Evolutionary conservation across 2,329 filamentous ascomycete species (phyloP).

Genomic region (Dothideomycetidae sp.): DNA sequence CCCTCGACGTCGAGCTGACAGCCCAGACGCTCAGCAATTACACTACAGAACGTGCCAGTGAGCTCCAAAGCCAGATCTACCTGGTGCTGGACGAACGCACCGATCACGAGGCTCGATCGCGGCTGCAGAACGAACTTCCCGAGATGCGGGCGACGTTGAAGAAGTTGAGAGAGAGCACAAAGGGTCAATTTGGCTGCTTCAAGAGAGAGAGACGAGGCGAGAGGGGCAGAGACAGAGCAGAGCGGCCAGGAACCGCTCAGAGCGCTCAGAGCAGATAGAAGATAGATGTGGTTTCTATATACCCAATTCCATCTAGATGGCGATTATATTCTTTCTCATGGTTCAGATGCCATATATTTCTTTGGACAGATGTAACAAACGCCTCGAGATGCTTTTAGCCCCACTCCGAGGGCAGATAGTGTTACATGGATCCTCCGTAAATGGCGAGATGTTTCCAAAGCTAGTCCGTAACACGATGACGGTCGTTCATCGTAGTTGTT

Average conservation of each 20-base stretch:
- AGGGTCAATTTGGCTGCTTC: constrained; percentile 54
- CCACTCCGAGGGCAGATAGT: too few species aligned
- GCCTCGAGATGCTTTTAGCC: too few species aligned
- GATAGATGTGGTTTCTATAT: too few species aligned
- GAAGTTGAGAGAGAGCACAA: constrained; percentile 63
- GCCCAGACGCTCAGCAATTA: constrained; percentile 86
- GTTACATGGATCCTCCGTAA: too few species aligned
- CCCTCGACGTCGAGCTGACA: constrained; percentile 91
- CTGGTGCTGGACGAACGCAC: constrained; percentile 79
- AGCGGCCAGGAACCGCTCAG: neutral
- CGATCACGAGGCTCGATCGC: constrained; percentile 67
- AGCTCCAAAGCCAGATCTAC: constrained; percentile 82
- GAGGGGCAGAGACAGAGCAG: constrained; percentile 9
- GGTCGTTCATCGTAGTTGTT: too few species aligned
- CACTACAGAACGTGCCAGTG: constrained; percentile 66
- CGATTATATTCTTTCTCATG: too few species aligned
- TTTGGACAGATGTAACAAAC: too few species aligned
- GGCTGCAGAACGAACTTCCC: constrained; percentile 72
- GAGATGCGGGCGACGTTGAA: constrained; percentile 83
- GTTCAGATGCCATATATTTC: too few species aligned
- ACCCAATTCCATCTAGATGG: too few species aligned
- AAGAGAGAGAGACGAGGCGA: constrained; percentile 12
- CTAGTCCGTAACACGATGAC: too few species aligned
- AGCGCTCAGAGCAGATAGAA: neutral
- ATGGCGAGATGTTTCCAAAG: too few species aligned